Conservation (phyloP, 176 grass and related monocot species). For the Otatea glauca region DNA sequence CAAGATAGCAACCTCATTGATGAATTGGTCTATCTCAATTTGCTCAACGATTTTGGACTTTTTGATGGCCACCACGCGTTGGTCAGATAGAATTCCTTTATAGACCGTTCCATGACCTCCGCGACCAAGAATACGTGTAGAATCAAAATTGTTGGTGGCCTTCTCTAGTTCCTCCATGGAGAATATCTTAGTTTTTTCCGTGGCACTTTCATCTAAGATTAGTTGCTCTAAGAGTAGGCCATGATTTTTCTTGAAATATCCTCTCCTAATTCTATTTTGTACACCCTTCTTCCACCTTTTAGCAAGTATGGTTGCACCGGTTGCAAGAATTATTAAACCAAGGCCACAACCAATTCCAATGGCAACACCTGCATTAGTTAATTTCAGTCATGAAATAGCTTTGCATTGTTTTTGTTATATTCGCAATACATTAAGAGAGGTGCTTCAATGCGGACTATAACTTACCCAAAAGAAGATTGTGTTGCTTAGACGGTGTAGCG, state of each 20-base stretch:
- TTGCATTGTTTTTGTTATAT: background rate
- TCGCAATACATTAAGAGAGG: background rate
- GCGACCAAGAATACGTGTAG: constrained; percentile 24
- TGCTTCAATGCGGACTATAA: background rate
- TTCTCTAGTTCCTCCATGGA: constrained; percentile 41
- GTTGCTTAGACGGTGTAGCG: background rate
- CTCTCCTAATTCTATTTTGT: background rate
- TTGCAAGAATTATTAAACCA: background rate
- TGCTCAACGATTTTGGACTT: constrained; percentile 53
- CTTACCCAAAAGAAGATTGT: background rate
- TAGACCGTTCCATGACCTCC: constrained; percentile 55
- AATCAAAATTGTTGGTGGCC: constrained; percentile 45
- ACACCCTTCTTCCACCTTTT: background rate
- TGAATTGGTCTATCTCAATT: constrained; percentile 54
- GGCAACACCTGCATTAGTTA: background rate
- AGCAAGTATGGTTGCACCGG: background rate
- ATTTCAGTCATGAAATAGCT: background rate
- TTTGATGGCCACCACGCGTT: constrained; percentile 54
- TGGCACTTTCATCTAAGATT: background rate
- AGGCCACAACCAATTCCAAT: constrained; percentile 14
- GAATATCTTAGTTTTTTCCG: constrained; percentile 41
- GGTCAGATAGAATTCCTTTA: constrained; percentile 34
- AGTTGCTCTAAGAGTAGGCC: background rate
- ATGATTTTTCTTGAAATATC: background rate
- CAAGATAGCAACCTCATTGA: constrained; percentile 62